phyloP scores from a whole-genome alignment of 257 asterid species.

The Datura wrightii region DNA sequence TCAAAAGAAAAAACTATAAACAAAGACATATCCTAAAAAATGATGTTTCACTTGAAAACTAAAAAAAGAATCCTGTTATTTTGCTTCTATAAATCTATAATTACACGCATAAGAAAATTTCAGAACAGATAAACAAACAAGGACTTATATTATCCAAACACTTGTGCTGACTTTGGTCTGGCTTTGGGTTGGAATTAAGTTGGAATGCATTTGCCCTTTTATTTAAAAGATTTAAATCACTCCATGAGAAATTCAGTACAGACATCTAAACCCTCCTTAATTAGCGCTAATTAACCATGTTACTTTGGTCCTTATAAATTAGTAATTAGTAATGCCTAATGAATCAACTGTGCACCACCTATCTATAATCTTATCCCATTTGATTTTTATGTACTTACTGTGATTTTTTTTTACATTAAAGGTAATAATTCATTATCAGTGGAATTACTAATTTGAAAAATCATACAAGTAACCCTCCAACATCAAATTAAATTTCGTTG shows the following conservation, averaged over 20 bases:
- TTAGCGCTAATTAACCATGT: slow-evolving; percentile 17
- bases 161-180: slow-evolving; percentile 5
- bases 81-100: too few species aligned
- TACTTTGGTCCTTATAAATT: not conserved
- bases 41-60: too few species aligned
- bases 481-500: not conserved
- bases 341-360: too few species aligned
- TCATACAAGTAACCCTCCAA: not conserved
- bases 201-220: not conserved
- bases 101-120: not conserved
- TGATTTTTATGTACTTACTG: too few species aligned
- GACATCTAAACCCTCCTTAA: slow-evolving; percentile 19
- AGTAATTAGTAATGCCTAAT: too few species aligned
- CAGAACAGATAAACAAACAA: slow-evolving; percentile 8
- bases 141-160: not conserved
- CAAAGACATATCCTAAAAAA: too few species aligned
- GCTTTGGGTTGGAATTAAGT: not conserved
- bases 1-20: too few species aligned
- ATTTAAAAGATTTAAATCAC: not conserved
- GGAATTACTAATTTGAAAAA: not conserved
- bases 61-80: too few species aligned
- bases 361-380: too few species aligned
- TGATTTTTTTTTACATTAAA: too few species aligned
- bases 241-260: not conserved
- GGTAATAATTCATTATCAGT: not conserved